phyloP scores from a whole-genome alignment of 1,139 yeast species.

The Blastobotrys raffinosifermentans region DNA sequence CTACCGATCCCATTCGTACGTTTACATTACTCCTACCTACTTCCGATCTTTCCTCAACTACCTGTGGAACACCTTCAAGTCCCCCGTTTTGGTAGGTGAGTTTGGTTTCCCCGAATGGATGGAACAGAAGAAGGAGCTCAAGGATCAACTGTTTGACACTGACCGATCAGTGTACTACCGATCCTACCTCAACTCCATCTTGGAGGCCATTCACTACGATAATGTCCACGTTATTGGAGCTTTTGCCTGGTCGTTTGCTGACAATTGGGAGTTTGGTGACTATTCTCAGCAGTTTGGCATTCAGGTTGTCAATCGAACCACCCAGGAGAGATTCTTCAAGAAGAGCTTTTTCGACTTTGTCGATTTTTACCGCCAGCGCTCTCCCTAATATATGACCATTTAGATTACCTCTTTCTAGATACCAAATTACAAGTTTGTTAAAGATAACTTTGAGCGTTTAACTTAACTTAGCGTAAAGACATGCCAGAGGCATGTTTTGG shows the following conservation, averaged over 20 bases:
- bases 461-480: conserved; percentile 1
- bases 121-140: not conserved
- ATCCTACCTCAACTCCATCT: not conserved
- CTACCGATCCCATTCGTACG: conserved; percentile 5
- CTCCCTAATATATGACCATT: not conserved
- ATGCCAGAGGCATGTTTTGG: not conserved
- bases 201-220: conserved; percentile 1
- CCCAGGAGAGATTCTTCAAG: conserved; percentile 1
- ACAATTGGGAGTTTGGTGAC: conserved; percentile 4
- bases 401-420: conserved; percentile 7
- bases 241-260: not conserved
- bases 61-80: not conserved
- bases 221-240: conserved; percentile 2
- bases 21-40: conserved; percentile 2
- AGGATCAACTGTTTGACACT: conserved; percentile 1
- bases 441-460: conserved; percentile 2
- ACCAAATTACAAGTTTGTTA: conserved; percentile 1
- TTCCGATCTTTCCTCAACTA: conserved; percentile 1
- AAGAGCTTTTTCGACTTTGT: not conserved
- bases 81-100: conserved; percentile 1
- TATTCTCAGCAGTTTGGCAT: conserved; percentile 2
- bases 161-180: conserved; percentile 2
- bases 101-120: conserved; percentile 1
- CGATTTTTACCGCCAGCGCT: conserved; percentile 2
- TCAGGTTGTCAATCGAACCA: conserved; percentile 1